Evolutionary conservation across 192 early-diverging fungal species (phyloP), one percentile per base, ranked within the genome.

Genomic region (Rhizophagus clarus): DNA sequence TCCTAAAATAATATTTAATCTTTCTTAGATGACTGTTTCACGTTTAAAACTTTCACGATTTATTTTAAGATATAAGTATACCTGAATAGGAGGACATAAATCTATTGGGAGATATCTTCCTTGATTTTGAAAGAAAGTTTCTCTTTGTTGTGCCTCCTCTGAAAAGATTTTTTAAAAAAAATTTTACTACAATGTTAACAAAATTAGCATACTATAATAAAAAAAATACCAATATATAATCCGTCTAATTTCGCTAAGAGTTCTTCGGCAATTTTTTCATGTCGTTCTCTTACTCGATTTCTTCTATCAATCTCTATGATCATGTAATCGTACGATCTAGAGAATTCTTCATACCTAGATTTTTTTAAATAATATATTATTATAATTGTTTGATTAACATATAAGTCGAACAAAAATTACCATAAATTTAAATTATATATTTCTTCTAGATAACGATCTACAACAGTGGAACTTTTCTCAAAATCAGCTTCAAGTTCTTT

Each of bases 301-400:
- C 80, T 61, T 14, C 80, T 47, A 70, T 81, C 72, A 28, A 81
- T 81, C 51, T 81, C 80, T 3, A 81, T 49, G 14, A 81, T 77
- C 24, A 81, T 34, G 5, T 76, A 34, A 76, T 81, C 80, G 63
- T 81, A 81, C 1, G 80, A 34, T 34, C 24, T 70, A n/a, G 62
- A 67, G 26, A 81, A 81, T 67, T 81, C 73, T 67, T 81, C 75
- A 71, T 81, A 81, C 80, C 80, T 81, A 56, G 12, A 47, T 40
- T 45, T 61, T 56, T 32, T 34, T 22, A n/a, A 72, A 56, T n/a
- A 45, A 29, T 47, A 26, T 10, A 24, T 75, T 34, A 34, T 32
- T 24, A 37, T 72, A 51, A 7, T 10, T 56, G 6, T n/a, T 49
- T 10, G 51, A 32, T 14, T 24, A 0, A 14, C 49, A 79, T 22